phyloP scores from a whole-genome alignment of 495 filamentous ascomycete species.

The Tuber umbilicatum region DNA sequence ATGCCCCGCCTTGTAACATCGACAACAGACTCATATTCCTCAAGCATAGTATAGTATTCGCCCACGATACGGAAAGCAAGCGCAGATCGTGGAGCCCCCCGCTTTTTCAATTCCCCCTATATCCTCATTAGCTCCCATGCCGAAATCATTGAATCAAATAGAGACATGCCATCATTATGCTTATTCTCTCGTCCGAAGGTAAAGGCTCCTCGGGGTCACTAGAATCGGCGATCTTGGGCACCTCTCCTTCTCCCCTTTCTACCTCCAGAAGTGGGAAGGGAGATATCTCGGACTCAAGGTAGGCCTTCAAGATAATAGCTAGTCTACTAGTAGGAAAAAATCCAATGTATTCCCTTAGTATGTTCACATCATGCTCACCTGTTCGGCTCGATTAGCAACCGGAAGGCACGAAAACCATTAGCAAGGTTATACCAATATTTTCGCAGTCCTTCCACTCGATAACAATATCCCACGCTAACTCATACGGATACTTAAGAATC shows the following conservation, averaged over 20 bases:
- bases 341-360: conserved; percentile 69
- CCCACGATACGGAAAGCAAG: conserved; percentile 78
- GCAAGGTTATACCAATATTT: conserved; percentile 37
- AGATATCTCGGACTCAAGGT: conserved; percentile 73
- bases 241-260: conserved; percentile 42
- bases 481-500: conserved; percentile 87
- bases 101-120: conserved; percentile 59
- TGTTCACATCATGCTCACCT: conserved; percentile 62
- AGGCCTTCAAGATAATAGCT: conserved; percentile 70
- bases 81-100: conserved; percentile 58
- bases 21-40: conserved; percentile 80
- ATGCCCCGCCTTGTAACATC: conserved; percentile 68
- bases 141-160: background rate
- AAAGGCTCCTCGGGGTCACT: conserved; percentile 45
- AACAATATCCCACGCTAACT: conserved; percentile 80
- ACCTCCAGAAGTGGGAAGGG: conserved; percentile 58
- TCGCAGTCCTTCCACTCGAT: conserved; percentile 83
- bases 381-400: conserved; percentile 42
- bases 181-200: conserved; percentile 29
- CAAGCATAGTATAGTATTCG: conserved; percentile 75
- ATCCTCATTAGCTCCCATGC: conserved; percentile 11
- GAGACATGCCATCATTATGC: conserved; percentile 33
- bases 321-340: conserved; percentile 83
- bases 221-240: conserved; percentile 41
- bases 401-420: background rate